phyloP scores from a whole-genome alignment of 2,329 filamentous ascomycete species.

The Colletotrichum tropicicola region DNA sequence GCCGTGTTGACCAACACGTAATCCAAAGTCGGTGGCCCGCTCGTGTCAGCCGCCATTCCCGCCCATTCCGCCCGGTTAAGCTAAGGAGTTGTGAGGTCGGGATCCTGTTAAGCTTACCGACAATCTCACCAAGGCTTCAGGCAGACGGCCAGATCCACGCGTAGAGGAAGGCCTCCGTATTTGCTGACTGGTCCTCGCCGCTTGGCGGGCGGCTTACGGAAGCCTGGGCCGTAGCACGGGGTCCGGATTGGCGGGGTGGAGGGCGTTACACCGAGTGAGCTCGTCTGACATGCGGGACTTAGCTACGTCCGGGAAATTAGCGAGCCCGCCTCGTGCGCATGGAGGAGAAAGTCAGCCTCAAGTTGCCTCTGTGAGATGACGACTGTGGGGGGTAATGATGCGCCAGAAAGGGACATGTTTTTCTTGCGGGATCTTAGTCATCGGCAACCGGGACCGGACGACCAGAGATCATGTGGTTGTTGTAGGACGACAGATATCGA shows the following conservation, averaged over 20 bases:
- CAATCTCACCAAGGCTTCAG: constrained; percentile 2
- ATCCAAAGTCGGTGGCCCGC: background rate
- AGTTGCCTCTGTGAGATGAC: background rate
- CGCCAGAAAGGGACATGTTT: background rate
- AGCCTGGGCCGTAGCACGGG: background rate
- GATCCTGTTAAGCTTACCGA: constrained; percentile 27
- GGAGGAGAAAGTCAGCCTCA: background rate
- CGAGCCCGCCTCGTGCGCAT: background rate
- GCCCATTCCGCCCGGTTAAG: background rate
- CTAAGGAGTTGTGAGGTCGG: background rate
- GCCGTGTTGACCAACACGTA: background rate
- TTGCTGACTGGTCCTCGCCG: background rate
- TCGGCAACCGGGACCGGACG: background rate
- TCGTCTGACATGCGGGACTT: constrained; percentile 4
- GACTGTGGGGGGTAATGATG: background rate
- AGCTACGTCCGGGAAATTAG: background rate
- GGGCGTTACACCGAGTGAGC: background rate
- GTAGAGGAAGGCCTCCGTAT: background rate
- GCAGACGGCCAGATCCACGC: too few species aligned
- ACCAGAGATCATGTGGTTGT: background rate
- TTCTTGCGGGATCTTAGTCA: background rate
- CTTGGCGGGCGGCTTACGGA: constrained; percentile 14
- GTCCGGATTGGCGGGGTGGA: background rate
- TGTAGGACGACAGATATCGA: background rate
- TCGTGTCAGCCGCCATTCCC: background rate